Evolutionary conservation across 192 early-diverging fungal genomes (phyloP), one percentile per base, ranked within the genome.

Genomic region (Backusella mclennaniae): DNA sequence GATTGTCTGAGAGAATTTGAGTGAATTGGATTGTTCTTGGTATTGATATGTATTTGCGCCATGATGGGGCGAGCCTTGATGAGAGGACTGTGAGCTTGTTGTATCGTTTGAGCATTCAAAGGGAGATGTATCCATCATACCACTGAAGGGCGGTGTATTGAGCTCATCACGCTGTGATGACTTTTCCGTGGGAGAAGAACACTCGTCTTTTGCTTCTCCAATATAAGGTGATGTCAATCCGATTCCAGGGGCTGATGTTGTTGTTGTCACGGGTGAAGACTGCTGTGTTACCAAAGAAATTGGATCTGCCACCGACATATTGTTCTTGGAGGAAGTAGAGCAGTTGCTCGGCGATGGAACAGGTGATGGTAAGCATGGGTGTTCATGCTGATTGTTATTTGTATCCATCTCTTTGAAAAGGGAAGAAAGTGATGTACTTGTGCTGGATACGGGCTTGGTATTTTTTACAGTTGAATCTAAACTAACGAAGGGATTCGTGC

Each of bases 241-340:
- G 29, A 46, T 71, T 71, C 70, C 44, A 71, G 70, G 29, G 70
- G 44, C 29, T 49, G 70, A 36, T 49, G 26, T 42, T 41, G 69
- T 71, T 71, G 69, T 71, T 71, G 70, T 71, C 70, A 71, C 70
- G 26, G 70, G 70, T 71, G 70, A 71, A 49, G 70, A 41, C 36
- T 71, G 70, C 26, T 71, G 70, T 71, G 41, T 33, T 29, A 71
- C 70, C 44, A 49, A 29, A 23, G 39, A 44, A 69, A 69, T 38
- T 71, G 70, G 44, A 71, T 71, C 70, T 71, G 70, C 70, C 41
- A 49, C 42, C 44, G 42, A 71, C 70, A 63, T 63, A 63, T 63
- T 63, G 23, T 26, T 63, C 56, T 31, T 39, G 36, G 35, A 38
- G n/a, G 70, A 46, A 31, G 23, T n/a, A 31, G 70, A 49, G 4